Conservation (phyloP, 2,329 filamentous ascomycete genomes). For the Fusarium sp. region DNA sequence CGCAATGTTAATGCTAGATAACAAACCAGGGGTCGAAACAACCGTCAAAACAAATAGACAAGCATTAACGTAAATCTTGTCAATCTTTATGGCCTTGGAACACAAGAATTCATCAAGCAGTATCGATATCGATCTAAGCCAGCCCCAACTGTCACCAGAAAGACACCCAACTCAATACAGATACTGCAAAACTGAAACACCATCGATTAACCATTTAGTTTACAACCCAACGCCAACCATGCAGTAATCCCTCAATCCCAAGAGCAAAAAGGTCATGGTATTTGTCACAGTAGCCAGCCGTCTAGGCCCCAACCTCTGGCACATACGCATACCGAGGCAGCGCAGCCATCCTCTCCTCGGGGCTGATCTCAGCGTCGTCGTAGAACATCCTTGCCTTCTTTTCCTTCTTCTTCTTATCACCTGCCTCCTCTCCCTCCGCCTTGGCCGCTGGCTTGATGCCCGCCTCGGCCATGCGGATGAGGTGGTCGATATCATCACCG, state of each 20-base stretch:
- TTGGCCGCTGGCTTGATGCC: constrained; percentile 62
- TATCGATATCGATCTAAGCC: not conserved
- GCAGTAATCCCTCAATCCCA: constrained; percentile 34
- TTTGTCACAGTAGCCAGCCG: not conserved
- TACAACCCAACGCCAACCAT: constrained; percentile 46
- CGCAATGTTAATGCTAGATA: not conserved
- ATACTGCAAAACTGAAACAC: constrained; percentile 24
- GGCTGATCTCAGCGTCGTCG: constrained; percentile 80
- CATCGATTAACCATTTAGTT: constrained; percentile 43
- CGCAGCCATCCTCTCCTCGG: constrained; percentile 88
- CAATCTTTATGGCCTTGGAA: not conserved
- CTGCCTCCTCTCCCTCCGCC: constrained; percentile 53
- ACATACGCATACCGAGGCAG: constrained; percentile 78
- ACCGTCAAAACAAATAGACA: constrained; percentile 2
- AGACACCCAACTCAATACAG: not conserved
- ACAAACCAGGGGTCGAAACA: constrained; percentile 1
- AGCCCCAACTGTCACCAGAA: not conserved
- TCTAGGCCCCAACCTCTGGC: constrained; percentile 42
- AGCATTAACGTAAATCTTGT: not conserved
- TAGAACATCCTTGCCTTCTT: constrained; percentile 82
- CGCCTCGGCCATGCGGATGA: constrained; percentile 73
- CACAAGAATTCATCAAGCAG: not conserved
- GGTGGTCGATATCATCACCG: constrained; percentile 72
- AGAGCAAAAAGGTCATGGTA: not conserved
- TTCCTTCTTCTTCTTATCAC: constrained; percentile 73